phyloP scores from a whole-genome alignment of 225 moss, liverwort and hornwort species.

The Marchantia paleacea region DNA sequence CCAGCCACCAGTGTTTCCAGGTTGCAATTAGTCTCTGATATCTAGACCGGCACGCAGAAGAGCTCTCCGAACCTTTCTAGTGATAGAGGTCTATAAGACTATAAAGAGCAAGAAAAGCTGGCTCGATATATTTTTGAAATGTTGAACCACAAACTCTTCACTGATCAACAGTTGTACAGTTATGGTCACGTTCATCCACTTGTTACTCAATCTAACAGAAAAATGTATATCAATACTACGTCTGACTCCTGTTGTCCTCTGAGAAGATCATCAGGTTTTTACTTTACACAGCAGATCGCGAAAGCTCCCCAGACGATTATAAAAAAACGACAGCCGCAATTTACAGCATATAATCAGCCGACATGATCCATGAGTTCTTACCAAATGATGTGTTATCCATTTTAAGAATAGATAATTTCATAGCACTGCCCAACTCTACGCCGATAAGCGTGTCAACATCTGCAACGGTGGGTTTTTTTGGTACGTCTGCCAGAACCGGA shows the following conservation, averaged over 20 bases:
- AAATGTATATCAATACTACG: background rate
- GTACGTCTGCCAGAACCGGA: slow-evolving; percentile 67
- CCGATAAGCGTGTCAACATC: slow-evolving; percentile 83
- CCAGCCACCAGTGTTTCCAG: no score
- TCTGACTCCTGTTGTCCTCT: background rate
- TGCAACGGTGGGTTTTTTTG: slow-evolving; percentile 62
- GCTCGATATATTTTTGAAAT: no score
- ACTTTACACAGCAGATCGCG: background rate
- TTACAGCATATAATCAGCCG: background rate
- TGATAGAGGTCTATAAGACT: no score
- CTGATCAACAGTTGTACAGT: no score
- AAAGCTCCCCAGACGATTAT: background rate
- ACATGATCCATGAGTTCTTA: slow-evolving; percentile 15
- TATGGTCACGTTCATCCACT: no score
- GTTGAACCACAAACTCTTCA: no score
- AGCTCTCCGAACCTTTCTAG: no score
- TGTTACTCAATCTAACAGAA: no score
- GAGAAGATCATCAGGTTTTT: background rate
- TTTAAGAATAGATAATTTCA: slow-evolving; percentile 78
- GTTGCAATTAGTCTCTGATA: no score
- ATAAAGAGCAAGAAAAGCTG: no score
- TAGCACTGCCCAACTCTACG: slow-evolving; percentile 90
- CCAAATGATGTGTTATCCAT: slow-evolving; percentile 79
- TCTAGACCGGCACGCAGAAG: no score
- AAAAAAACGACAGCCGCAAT: background rate